Conservation (phyloP, 2,329 filamentous ascomycete species). For the Eutypa lata region DNA sequence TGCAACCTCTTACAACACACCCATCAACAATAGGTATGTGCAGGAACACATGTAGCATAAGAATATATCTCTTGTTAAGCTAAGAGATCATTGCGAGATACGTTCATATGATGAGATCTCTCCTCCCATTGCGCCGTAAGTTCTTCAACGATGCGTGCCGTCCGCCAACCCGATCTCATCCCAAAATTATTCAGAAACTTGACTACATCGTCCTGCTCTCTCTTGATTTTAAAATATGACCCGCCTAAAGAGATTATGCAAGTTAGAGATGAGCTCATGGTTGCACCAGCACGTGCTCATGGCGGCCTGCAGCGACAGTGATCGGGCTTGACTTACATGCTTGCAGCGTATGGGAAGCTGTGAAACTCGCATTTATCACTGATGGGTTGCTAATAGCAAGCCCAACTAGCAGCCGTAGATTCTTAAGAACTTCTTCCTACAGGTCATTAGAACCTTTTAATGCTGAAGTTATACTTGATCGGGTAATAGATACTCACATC, state of each 20-base stretch:
- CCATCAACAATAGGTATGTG: too few relatives aligned
- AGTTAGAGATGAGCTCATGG: too few relatives aligned
- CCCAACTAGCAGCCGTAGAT: constrained; percentile 21
- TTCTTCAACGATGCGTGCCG: constrained; percentile 42
- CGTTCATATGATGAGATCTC: constrained; percentile 1
- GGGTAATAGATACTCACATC: neutral
- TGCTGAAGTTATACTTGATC: constrained; percentile 1
- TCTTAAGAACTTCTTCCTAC: constrained; percentile 22
- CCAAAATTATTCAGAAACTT: constrained; percentile 28
- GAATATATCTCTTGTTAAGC: neutral
- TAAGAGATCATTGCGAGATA: neutral
- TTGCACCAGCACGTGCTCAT: too few relatives aligned
- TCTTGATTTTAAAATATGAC: constrained; percentile 29
- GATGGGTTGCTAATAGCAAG: constrained; percentile 24
- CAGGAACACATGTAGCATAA: neutral
- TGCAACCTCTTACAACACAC: too few relatives aligned
- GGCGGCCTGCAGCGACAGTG: too few relatives aligned
- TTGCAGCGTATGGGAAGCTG: constrained; percentile 23
- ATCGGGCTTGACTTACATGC: constrained; percentile 21
- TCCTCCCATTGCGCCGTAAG: constrained; percentile 45
- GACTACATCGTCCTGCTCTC: constrained; percentile 31
- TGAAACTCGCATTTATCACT: constrained; percentile 21
- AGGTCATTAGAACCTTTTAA: constrained; percentile 35
- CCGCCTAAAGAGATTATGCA: constrained; percentile 19
- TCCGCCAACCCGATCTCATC: constrained; percentile 34